Conservation (phyloP, 2,329 filamentous ascomycete species). For the Ceratocystis huliohia region DNA sequence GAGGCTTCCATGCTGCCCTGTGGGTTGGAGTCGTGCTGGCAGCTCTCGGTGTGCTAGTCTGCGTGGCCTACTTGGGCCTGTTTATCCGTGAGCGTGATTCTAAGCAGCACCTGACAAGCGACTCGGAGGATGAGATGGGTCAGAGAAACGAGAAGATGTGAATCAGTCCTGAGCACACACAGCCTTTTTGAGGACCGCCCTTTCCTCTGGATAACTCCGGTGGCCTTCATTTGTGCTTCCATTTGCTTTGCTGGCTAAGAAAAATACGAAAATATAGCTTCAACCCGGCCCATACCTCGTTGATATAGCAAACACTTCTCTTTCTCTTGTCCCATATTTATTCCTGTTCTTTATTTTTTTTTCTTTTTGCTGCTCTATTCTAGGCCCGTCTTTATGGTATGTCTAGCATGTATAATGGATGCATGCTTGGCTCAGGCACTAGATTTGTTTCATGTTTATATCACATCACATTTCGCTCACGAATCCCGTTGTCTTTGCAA, state of each 20-base stretch:
- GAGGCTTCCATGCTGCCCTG: constrained; percentile 30
- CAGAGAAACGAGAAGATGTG: constrained; percentile 11
- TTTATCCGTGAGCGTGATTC: constrained; percentile 16
- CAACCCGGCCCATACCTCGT: not conserved
- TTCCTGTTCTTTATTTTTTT: not conserved
- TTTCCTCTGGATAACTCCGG: not conserved
- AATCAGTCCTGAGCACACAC: not conserved
- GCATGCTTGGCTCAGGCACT: not conserved
- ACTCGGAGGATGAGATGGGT: constrained; percentile 13
- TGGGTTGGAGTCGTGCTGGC: constrained; percentile 34
- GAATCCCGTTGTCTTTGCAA: not conserved
- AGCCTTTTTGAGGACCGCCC: too few relatives aligned
- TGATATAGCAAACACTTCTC: not conserved
- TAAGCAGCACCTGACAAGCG: not conserved
- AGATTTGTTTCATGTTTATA: not conserved
- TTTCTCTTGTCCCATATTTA: not conserved
- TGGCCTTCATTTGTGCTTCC: not conserved
- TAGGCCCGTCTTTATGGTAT: not conserved
- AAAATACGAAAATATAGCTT: not conserved
- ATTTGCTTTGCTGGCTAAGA: not conserved
- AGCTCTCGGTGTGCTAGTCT: constrained; percentile 28
- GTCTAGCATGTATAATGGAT: not conserved
- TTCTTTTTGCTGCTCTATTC: not conserved
- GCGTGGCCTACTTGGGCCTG: constrained; percentile 18
- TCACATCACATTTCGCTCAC: not conserved